Evolutionary conservation across 2,329 filamentous ascomycete genomes (phyloP).

Genomic region (Torrubiellomyces zombiae): DNA sequence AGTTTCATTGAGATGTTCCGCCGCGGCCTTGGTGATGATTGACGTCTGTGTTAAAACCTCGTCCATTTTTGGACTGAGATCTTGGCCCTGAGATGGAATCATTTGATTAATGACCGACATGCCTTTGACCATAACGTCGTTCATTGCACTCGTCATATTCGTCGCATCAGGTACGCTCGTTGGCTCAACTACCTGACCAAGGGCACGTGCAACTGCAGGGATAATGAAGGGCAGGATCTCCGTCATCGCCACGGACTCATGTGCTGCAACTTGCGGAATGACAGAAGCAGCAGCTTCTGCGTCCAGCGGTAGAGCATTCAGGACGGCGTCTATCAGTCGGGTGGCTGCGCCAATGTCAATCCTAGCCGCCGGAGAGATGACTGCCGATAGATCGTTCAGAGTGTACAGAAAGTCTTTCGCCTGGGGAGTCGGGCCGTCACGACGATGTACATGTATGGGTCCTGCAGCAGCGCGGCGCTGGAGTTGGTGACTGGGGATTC

Average conservation of each 20-base stretch:
- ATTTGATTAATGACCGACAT: conserved; percentile 8
- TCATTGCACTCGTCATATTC: conserved; percentile 4
- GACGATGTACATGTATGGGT: not conserved
- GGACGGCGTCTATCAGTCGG: conserved; percentile 8
- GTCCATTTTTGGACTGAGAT: conserved; percentile 5
- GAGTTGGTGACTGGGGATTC: not conserved
- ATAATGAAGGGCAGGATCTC: conserved; percentile 8
- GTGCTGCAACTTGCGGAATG: conserved; percentile 6
- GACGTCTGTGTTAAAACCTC: conserved; percentile 9
- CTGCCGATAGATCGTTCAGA: conserved; percentile 6
- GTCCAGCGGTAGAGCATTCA: conserved; percentile 7
- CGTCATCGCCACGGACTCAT: conserved; percentile 4
- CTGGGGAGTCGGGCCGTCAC: not conserved
- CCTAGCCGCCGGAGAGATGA: conserved; percentile 7
- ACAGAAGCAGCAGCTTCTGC: conserved; percentile 5
- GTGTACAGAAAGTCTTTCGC: conserved; percentile 4
- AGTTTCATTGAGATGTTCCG: conserved; percentile 5
- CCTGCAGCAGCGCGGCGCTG: not conserved
- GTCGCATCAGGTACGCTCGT: conserved; percentile 1
- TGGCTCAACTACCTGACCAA: conserved; percentile 5
- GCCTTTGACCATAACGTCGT: conserved; percentile 7
- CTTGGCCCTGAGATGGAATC: conserved; percentile 2
- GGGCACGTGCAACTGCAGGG: conserved; percentile 8
- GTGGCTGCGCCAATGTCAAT: conserved; percentile 7
- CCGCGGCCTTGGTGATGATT: conserved; percentile 6